A percentile compares a stretch with the other conserved stretches of the same genome.
Conservation (phyloP, 2,329 filamentous ascomycete species). For the Achaetomium macrosporum region DNA sequence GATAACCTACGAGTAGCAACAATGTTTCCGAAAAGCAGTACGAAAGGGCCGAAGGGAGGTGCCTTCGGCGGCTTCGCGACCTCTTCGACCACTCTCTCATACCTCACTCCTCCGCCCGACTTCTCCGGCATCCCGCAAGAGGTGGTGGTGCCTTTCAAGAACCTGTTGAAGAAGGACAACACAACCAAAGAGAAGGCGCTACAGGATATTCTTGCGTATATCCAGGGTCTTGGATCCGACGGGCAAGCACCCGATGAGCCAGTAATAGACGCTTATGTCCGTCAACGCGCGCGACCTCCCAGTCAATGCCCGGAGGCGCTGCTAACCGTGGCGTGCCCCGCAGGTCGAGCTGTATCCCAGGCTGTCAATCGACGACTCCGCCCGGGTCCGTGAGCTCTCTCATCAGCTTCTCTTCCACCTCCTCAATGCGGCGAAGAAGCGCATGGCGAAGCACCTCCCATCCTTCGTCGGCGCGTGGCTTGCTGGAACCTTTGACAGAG, state of each 20-base stretch:
- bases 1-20: neutral
- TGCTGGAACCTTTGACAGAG: slow-evolving; percentile 79
- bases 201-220: slow-evolving; percentile 69
- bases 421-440: slow-evolving; percentile 63
- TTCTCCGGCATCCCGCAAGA: slow-evolving; percentile 73
- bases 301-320: slow-evolving; percentile 18
- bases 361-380: slow-evolving; percentile 81
- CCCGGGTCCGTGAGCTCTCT: slow-evolving; percentile 79
- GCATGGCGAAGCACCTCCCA: slow-evolving; percentile 74
- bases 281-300: slow-evolving; percentile 29
- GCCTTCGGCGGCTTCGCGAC: slow-evolving; percentile 40
- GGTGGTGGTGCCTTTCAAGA: slow-evolving; percentile 86
- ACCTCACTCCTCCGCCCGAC: slow-evolving; percentile 79
- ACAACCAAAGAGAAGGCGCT: slow-evolving; percentile 87
- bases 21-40: slow-evolving; percentile 5
- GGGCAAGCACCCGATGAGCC: slow-evolving; percentile 67
- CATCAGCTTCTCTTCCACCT: slow-evolving; percentile 66
- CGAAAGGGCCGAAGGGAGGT: neutral
- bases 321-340: slow-evolving; percentile 15
- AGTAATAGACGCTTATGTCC: slow-evolving; percentile 83
- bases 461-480: slow-evolving; percentile 84
- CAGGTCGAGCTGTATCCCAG: slow-evolving; percentile 83
- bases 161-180: slow-evolving; percentile 84
- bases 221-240: slow-evolving; percentile 49
- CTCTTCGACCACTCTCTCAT: slow-evolving; percentile 60